Conservation (phyloP, 495 filamentous ascomycete species). For the Aspergillus funiculosus region DNA sequence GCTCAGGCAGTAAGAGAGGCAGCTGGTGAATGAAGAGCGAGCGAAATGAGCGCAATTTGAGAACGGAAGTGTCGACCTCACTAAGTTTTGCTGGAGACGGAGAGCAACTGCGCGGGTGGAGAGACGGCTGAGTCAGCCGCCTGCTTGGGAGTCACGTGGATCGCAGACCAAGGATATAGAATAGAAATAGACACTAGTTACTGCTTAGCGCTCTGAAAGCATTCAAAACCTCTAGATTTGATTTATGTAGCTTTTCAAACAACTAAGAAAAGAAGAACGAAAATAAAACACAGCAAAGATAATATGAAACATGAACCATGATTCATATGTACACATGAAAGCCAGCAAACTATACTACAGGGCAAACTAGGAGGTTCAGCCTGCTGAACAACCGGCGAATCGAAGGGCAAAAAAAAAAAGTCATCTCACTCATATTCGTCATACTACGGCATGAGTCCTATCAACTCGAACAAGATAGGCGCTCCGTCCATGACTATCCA, state of each 20-base stretch:
- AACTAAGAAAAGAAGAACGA: too few species aligned
- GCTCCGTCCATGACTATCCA: conserved; percentile 65
- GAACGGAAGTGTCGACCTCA: too few species aligned
- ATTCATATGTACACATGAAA: conserved; percentile 18
- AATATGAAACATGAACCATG: conserved; percentile 4
- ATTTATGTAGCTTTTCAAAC: too few species aligned
- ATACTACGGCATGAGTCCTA: conserved; percentile 47
- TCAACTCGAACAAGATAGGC: conserved; percentile 59
- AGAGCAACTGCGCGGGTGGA: too few species aligned
- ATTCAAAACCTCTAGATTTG: too few species aligned
- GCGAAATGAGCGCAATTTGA: too few species aligned
- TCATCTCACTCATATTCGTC: neutral
- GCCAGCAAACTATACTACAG: conserved; percentile 14
- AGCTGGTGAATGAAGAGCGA: neutral
- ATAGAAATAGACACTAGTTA: too few species aligned
- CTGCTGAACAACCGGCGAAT: conserved; percentile 11
- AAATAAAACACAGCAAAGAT: neutral
- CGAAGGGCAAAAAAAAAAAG: neutral
- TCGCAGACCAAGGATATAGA: neutral
- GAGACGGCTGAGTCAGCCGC: too few species aligned
- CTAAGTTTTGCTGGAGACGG: too few species aligned
- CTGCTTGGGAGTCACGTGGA: conserved; percentile 3
- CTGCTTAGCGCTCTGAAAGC: too few species aligned
- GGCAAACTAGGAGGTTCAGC: conserved; percentile 7
- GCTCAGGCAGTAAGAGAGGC: neutral